A percentile compares a stretch with the other conserved stretches of the same genome.
These are phyloP conservation scores for Nakazawaea pomicola DNA, from an alignment of 805 yeast species.

Conservation along the genomic window DNA sequence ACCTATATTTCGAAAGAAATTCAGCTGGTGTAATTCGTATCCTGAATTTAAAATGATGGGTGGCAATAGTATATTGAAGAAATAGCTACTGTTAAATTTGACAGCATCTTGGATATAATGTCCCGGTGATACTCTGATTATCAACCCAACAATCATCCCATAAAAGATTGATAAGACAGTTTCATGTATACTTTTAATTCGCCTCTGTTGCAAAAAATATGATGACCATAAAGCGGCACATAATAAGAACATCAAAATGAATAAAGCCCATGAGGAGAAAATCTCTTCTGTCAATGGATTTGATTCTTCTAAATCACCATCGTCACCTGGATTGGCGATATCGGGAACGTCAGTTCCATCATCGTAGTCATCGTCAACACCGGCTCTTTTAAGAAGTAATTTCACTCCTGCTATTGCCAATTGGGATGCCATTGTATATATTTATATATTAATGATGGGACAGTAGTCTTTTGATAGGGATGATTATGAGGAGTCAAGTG, in stretches of 20 bases:
- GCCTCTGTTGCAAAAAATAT: constrained; percentile 83
- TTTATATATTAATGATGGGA: too few species aligned
- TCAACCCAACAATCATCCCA: constrained; percentile 93
- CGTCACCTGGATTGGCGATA: constrained; percentile 28
- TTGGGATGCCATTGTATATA: constrained; percentile 10
- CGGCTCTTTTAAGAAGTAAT: constrained; percentile 21
- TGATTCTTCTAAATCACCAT: constrained; percentile 45
- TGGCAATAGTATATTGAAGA: constrained; percentile 89
- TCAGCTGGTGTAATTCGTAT: constrained; percentile 92
- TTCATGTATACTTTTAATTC: constrained; percentile 95
- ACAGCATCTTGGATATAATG: constrained; percentile 96
- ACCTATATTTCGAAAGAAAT: constrained; percentile 88
- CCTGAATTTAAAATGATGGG: constrained; percentile 97
- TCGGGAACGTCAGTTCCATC: constrained; percentile 15
- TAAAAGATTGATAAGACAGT: constrained; percentile 93
- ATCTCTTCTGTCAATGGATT: constrained; percentile 93
- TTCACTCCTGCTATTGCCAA: constrained; percentile 15
- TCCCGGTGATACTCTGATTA: constrained; percentile 90
- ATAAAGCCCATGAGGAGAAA: constrained; percentile 95
- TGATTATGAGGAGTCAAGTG: too few species aligned
- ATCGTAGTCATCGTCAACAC: constrained; percentile 22
- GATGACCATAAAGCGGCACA: constrained; percentile 94
- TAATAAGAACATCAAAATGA: constrained; percentile 73
- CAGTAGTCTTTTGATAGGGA: too few species aligned
- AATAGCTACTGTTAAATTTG: constrained; percentile 89